phyloP scores from a whole-genome alignment of 345 rosid genomes.

The Lepidium aucheri region DNA sequence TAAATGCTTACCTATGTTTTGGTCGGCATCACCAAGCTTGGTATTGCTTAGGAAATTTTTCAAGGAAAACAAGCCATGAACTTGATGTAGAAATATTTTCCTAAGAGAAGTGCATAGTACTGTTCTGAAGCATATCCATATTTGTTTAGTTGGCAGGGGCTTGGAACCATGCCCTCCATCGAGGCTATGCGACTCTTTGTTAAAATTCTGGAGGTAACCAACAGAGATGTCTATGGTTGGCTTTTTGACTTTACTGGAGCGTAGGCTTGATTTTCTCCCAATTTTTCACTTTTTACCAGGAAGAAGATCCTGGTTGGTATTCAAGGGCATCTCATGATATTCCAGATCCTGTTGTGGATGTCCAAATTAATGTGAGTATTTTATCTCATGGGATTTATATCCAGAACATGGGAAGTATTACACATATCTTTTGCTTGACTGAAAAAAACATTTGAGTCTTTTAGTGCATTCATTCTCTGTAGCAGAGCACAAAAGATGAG shows the following conservation, averaged over 20 bases:
- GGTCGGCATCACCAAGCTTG: constrained; percentile 2
- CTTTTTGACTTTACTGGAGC: background rate
- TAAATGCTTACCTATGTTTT: background rate
- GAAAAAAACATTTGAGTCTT: constrained; percentile 7
- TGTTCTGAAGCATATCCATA: constrained; percentile 19
- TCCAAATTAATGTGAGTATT: constrained; percentile 57
- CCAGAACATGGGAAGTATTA: background rate
- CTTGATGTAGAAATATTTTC: background rate
- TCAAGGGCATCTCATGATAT: constrained; percentile 73
- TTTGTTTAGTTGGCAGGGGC: constrained; percentile 86
- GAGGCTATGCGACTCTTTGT: constrained; percentile 99
- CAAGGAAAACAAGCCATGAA: background rate
- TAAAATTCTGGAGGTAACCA: constrained; percentile 85
- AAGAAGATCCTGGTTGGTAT: constrained; percentile 98
- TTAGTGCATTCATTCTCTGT: constrained; percentile 14
- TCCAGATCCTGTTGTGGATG: constrained; percentile 59
- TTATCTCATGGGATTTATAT: background rate
- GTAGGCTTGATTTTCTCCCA: constrained; percentile 9
- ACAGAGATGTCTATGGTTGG: constrained; percentile 13
- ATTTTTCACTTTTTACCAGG: constrained; percentile 37
- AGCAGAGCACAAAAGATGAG: constrained; percentile 57
- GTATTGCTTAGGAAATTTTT: background rate
- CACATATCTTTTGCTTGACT: background rate
- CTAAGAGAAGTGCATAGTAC: background rate
- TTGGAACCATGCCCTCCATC: constrained; percentile 82